Base-by-base conservation (phyloP, 169 alveolate species). In the Hammondia hammondi region DNA sequence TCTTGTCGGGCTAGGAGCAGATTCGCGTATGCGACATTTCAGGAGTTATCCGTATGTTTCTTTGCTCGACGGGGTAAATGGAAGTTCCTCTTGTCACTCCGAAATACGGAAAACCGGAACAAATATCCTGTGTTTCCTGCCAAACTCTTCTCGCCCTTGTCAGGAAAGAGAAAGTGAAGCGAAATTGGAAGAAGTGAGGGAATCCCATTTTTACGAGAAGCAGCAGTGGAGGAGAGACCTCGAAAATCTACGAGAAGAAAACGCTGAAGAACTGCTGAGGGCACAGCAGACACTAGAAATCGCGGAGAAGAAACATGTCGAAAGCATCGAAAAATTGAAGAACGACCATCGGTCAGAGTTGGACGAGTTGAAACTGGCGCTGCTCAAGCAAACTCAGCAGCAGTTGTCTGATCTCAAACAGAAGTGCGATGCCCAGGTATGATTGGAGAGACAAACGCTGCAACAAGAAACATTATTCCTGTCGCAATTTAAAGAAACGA, bases 281-380 rank as follows among this genome's bases (percentile, higher is more conserved):
- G 90, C 61, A 19, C 57, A 45, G 71, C 10, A 43, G 29, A 52
- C 7, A 70, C 90, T 82, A 52, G 71, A 35, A 24, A 17, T 46
- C 90, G 90, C 67, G 24, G 90, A 82, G 70, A 39, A 45, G 90
- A 39, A 37, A 12, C 90, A 82, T n/a, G 70, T 39, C 5, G 90
- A 82, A 29, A 45, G 7, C 37, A 43, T 43, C 57, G 90, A 82
- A 21, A 82, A 82, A 82, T 19, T 48, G 71, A 35, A 48, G 43
- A 19, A 39, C 3, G 71, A 82, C 0, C 57, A 82, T n/a, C 90
- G 57, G 29, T 45, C 32, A 48, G 90, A 82, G 71, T 70, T 43
- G 45, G 70, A 82, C 43, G 70, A 35, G 67, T 2, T 19, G 70
- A 82, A 43, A 82, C 72, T 82, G 24, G 52, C 32, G 29, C 37